Base-by-base conservation (phyloP, 1,139 yeast species). In the Sugiyamaella castrensis region DNA sequence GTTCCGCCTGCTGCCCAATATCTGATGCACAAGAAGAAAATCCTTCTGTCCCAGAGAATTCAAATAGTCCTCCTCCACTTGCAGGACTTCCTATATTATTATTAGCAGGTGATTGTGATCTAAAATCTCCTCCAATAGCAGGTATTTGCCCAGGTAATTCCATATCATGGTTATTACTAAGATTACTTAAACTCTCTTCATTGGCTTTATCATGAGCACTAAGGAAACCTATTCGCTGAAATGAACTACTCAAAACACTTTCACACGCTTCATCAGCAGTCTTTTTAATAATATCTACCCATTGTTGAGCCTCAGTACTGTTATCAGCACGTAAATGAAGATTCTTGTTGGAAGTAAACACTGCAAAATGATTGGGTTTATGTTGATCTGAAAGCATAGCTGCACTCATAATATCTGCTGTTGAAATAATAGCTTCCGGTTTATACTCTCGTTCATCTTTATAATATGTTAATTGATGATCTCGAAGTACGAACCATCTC, bases 401-500 rank as follows among this genome's bases (percentile, higher is more conserved):
- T 30, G 71, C 68, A 4, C 73, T 68, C 58, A 71, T 61, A 32
- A 72, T 64, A 32, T 71, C 71, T 28, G 63, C 62, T 7, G 67
- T 58, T 7, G 67, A 66, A 15, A 80, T 69, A 10, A 81, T 81
- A 43, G 68, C 71, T 39, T 73, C 68, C 0, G 84, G 80, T 60
- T 79, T 78, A 60, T 79, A 74, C 58, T 81, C 87, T 7, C 72
- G 66, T 12, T 74, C 71, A 57, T 80, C 82, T 58, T 80, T 80
- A 62, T 81, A 81, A 61, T 77, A 79, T 12, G 81, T 71, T 34
- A 81, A 67, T 58, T 79, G 85, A 43, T 74, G 70, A 15, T 70
- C 69, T 35, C 87, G 67, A n/a, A 81, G 66, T 2, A 80, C 83
- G 54, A 79, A 77, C 87, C 87, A 81, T 35, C 71, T 65, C 51